These are phyloP conservation scores for Boechera divaricarpa DNA, from an alignment of 345 rosid genomes.

Conservation along the genomic window DNA sequence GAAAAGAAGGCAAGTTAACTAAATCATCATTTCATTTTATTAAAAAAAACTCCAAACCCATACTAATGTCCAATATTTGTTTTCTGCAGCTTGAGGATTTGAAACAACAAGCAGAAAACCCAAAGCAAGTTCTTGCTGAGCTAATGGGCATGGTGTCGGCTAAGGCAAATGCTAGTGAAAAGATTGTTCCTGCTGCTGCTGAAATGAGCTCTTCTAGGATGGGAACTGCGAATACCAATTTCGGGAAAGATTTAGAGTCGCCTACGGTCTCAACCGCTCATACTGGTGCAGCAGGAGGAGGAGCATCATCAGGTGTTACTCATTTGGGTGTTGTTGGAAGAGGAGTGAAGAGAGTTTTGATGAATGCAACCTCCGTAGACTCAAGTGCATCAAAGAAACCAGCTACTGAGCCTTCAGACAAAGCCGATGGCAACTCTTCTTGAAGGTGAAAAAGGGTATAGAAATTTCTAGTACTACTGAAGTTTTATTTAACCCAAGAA, in stretches of 20 bases:
- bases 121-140: conserved; percentile 72
- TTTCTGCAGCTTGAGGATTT: conserved; percentile 89
- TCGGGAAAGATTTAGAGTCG: conserved; percentile 57
- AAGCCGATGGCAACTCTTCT: conserved; percentile 52
- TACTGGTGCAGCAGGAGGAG: conserved; percentile 61
- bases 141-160: conserved; percentile 70
- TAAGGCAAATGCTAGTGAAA: conserved; percentile 52
- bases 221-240: conserved; percentile 47
- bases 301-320: conserved; percentile 62
- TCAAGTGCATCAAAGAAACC: conserved; percentile 71
- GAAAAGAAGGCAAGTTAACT: conserved; percentile 76
- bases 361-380: conserved; percentile 51
- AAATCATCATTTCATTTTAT: background rate
- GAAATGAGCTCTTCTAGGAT: conserved; percentile 65
- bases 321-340: conserved; percentile 92
- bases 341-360: conserved; percentile 86
- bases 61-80: conserved; percentile 15
- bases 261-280: conserved; percentile 78
- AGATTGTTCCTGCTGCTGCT: conserved; percentile 48
- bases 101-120: conserved; percentile 67
- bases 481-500: conserved; percentile 9
- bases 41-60: background rate
- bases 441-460: conserved; percentile 1
- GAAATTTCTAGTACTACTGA: background rate
- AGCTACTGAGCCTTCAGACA: conserved; percentile 51